phyloP scores from a whole-genome alignment of 495 filamentous ascomycete species.

The Neurospora sp. region DNA sequence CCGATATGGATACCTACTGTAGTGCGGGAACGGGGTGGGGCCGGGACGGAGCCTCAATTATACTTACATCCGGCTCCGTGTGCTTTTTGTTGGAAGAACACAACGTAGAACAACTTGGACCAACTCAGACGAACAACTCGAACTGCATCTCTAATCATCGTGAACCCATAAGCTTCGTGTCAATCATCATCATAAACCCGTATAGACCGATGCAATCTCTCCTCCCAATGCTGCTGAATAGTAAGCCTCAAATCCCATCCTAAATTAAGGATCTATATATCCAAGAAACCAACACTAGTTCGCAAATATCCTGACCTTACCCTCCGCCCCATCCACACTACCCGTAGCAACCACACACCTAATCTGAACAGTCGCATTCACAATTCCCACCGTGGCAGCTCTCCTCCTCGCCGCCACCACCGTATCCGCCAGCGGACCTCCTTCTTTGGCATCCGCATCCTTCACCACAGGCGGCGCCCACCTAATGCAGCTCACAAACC shows the following conservation, averaged over 20 bases:
- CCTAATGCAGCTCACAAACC: slow-evolving; percentile 10
- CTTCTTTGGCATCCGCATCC: not conserved
- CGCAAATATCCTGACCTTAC: slow-evolving; percentile 10
- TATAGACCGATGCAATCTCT: not conserved
- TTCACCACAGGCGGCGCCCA: slow-evolving; percentile 9
- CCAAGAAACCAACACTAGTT: not conserved
- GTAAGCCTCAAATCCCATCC: not conserved
- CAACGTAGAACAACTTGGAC: not conserved
- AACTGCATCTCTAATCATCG: not conserved
- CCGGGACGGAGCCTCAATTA: not conserved
- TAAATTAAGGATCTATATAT: not conserved
- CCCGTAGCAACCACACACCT: slow-evolving; percentile 9
- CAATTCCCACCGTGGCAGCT: not conserved
- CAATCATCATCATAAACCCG: not conserved
- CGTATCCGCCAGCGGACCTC: not conserved
- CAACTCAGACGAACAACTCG: not conserved
- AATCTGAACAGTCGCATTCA: not conserved
- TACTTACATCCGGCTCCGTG: not conserved
- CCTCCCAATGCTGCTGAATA: not conserved
- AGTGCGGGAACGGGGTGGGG: not conserved
- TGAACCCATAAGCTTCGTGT: not conserved
- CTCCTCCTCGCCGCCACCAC: not conserved
- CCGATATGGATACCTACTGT: not conserved
- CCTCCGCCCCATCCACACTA: slow-evolving; percentile 9
- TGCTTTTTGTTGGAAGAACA: not conserved